Base-by-base conservation (phyloP, 2,329 filamentous ascomycete genomes). In the Venturia asperata region DNA sequence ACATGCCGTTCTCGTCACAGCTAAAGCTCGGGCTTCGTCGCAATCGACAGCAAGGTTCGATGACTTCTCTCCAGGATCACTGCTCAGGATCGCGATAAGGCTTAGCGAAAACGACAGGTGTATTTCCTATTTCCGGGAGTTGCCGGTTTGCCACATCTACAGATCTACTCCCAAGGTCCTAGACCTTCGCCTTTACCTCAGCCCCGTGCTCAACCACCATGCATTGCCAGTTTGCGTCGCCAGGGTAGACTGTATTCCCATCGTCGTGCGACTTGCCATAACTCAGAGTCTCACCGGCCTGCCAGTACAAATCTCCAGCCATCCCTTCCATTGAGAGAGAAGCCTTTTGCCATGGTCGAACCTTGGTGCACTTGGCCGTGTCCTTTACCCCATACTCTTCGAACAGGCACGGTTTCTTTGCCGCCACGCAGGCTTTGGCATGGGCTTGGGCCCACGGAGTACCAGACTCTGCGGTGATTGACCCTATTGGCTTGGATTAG, bases 381-480 rank as follows among this genome's bases (percentile, higher is more conserved):
- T 67, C 67, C 5, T 68, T 67, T 7, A 72, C 69, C 11, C 75
- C 75, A 62, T 77, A 78, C 66, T 78, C 76, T 64, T 78, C 76
- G 21, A 77, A 70, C 21, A 78, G 65, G 62, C 74, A 72, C 2
- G 77, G 76, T 67, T 79, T 80, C 42, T 74, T 74, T n/a, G 74
- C 68, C 34, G 72, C 65, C 63, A 69, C 66, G 52, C 77, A 78
- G 45, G 74, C 70, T 21, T 70, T 71, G 42, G 74, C 79, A 68
- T 84, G 81, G 10, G 78, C 72, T 13, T 71, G 70, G 64, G 82
- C 77, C 81, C 81, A 83, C 9, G 72, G 71, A 60, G 76, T 77
- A 15, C 80, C 82, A 74, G 77, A 81, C 37, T 72, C 70, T 66
- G 76, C 71, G n/a, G 69, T 69, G 3, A 73, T 52, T 37, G 41